Conservation (phyloP, 495 filamentous ascomycete genomes). For the Apodospora peruviana region DNA sequence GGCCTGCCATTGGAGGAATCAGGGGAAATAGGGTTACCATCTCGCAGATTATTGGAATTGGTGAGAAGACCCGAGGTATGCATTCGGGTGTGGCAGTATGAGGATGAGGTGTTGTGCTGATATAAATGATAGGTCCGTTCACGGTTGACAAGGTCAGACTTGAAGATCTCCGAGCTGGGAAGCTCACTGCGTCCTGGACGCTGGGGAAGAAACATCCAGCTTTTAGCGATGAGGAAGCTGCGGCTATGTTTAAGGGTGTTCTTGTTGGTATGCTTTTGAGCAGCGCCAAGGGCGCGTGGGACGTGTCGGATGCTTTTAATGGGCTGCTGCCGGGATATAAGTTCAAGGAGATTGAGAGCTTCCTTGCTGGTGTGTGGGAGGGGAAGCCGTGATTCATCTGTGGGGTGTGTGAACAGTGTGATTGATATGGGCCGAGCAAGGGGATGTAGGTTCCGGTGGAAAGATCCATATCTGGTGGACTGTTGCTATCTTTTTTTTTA, state of each 20-base stretch:
- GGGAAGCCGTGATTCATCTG: slow-evolving; percentile 35
- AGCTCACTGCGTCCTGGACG: slow-evolving; percentile 40
- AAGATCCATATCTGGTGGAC: too few species aligned
- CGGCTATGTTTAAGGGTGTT: slow-evolving; percentile 25
- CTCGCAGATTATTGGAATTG: slow-evolving; percentile 38
- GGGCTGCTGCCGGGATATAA: slow-evolving; percentile 47
- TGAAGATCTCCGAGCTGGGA: slow-evolving; percentile 40
- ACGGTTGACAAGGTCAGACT: slow-evolving; percentile 36
- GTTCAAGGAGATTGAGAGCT: slow-evolving; percentile 43
- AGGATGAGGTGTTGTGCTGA: too few species aligned
- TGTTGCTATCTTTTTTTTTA: too few species aligned
- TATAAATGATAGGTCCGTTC: slow-evolving; percentile 43
- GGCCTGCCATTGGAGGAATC: slow-evolving; percentile 52
- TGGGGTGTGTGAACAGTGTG: too few species aligned
- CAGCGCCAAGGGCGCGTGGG: slow-evolving; percentile 32
- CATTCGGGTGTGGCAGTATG: too few species aligned
- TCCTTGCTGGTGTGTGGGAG: slow-evolving; percentile 41
- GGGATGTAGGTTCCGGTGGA: too few species aligned
- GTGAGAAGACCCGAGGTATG: slow-evolving; percentile 45
- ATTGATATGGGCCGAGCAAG: too few species aligned
- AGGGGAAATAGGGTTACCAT: slow-evolving; percentile 38
- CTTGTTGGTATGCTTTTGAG: slow-evolving; percentile 43
- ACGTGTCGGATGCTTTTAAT: slow-evolving; percentile 49
- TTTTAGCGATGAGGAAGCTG: slow-evolving; percentile 37
- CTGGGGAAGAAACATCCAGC: slow-evolving; percentile 36